A percentile compares a stretch with the other conserved stretches of the same genome.
phyloP scores from a whole-genome alignment of 2,329 filamentous ascomycete species.

The Pseudogymnoascus sp. region DNA sequence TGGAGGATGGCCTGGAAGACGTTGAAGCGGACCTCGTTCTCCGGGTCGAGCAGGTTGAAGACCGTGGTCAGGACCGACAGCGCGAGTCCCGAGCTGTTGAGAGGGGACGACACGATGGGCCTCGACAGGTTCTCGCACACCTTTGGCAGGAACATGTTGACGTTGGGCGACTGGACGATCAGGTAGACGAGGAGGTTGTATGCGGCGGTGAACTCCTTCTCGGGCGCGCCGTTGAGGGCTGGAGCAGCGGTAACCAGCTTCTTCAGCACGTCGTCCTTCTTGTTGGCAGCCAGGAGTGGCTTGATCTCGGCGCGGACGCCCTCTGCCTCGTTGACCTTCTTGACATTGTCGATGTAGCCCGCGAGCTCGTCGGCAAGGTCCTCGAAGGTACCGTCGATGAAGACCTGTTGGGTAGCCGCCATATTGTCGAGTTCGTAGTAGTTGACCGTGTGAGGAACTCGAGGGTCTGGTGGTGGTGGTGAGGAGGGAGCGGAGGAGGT shows the following conservation, averaged over 20 bases:
- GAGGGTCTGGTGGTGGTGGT: not conserved
- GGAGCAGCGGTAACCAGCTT: constrained; percentile 76
- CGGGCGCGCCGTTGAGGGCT: constrained; percentile 73
- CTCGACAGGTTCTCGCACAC: constrained; percentile 86
- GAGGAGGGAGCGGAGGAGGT: not conserved
- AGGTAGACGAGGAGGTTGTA: constrained; percentile 97
- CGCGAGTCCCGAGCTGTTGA: constrained; percentile 76
- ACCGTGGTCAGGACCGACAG: constrained; percentile 88
- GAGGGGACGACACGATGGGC: constrained; percentile 76
- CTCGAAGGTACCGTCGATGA: constrained; percentile 86
- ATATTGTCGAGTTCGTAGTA: constrained; percentile 3
- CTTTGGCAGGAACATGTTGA: constrained; percentile 75
- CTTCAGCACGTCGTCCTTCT: constrained; percentile 78
- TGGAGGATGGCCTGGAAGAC: constrained; percentile 83
- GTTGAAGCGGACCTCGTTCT: constrained; percentile 75
- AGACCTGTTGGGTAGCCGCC: constrained; percentile 39
- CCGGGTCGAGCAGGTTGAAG: constrained; percentile 81
- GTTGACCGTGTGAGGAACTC: not conserved
- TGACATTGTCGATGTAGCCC: constrained; percentile 80
- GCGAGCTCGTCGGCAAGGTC: constrained; percentile 93
- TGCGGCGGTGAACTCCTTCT: constrained; percentile 93
- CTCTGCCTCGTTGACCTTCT: constrained; percentile 51
- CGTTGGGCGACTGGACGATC: constrained; percentile 74
- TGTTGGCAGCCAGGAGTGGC: constrained; percentile 60
- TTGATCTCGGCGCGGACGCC: constrained; percentile 54